Evolutionary conservation across 805 yeast genomes (phyloP).

Genomic region (Candida nanaspora): DNA sequence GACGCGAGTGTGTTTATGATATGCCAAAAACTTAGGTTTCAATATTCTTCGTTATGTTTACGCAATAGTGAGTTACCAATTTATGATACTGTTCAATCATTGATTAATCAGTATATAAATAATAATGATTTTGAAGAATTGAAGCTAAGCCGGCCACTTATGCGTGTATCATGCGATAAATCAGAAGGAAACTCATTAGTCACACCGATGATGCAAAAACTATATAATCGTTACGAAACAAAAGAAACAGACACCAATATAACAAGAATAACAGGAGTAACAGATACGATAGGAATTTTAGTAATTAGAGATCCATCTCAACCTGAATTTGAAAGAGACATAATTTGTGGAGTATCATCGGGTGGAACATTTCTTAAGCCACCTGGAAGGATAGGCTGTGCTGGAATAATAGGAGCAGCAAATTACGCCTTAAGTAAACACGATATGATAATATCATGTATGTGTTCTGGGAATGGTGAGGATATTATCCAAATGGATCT

Average conservation of each 20-base stretch:
- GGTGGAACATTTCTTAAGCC: conserved; percentile 48
- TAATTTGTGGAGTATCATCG: conserved; percentile 45
- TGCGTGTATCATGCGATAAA: too few relatives aligned
- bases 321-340: too few relatives aligned
- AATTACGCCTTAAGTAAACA: conserved; percentile 17
- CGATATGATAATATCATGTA: conserved; percentile 15
- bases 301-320: background rate
- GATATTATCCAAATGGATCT: conserved; percentile 40
- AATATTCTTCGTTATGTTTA: conserved; percentile 9
- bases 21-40: conserved; percentile 6
- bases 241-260: too few relatives aligned
- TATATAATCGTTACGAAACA: too few relatives aligned
- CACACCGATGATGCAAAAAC: too few relatives aligned
- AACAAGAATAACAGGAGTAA: background rate
- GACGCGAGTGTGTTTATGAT: conserved; percentile 32
- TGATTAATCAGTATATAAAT: too few relatives aligned
- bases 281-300: background rate
- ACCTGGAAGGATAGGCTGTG: conserved; percentile 48
- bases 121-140: too few relatives aligned
- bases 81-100: too few relatives aligned
- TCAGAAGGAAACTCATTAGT: too few relatives aligned
- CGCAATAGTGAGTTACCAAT: conserved; percentile 20
- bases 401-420: conserved; percentile 43
- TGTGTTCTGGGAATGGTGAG: conserved; percentile 54
- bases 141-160: too few relatives aligned